A percentile compares a stretch with the other conserved stretches of the same genome.
Conservation (phyloP, 2,329 filamentous ascomycete genomes). For the Onygena corvina region DNA sequence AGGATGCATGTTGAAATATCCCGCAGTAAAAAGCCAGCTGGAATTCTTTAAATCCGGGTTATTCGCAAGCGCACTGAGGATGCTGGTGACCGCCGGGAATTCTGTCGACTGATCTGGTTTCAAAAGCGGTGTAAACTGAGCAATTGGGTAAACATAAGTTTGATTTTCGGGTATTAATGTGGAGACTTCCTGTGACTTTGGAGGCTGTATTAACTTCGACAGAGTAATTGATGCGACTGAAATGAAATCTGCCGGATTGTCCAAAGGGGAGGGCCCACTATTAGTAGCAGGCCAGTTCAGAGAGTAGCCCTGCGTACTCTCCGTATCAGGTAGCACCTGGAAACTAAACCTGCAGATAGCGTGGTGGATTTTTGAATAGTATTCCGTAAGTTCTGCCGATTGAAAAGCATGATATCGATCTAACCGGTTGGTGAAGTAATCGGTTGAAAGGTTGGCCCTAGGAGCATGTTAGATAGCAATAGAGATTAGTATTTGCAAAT, state of each 20-base stretch:
- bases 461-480: slow-evolving; percentile 10
- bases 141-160: slow-evolving; percentile 72
- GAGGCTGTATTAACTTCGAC: slow-evolving; percentile 50
- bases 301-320: slow-evolving; percentile 38
- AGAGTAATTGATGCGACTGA: slow-evolving; percentile 55
- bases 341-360: slow-evolving; percentile 74
- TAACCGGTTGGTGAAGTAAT: slow-evolving; percentile 94
- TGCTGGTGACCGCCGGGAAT: slow-evolving; percentile 62
- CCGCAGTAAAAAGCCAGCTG: slow-evolving; percentile 91
- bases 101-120: slow-evolving; percentile 74
- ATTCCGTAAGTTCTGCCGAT: slow-evolving; percentile 64
- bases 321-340: slow-evolving; percentile 50
- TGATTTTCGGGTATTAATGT: slow-evolving; percentile 36
- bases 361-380: slow-evolving; percentile 66
- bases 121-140: slow-evolving; percentile 78
- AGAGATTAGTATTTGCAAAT: background rate
- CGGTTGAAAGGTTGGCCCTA: slow-evolving; percentile 73
- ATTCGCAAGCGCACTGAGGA: slow-evolving; percentile 56
- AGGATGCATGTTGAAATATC: slow-evolving; percentile 95
- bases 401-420: slow-evolving; percentile 89
- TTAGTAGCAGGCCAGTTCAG: slow-evolving; percentile 65
- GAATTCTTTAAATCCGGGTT: slow-evolving; percentile 52
- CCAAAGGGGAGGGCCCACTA: slow-evolving; percentile 60
- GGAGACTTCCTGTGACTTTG: slow-evolving; percentile 24
- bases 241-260: slow-evolving; percentile 58